These are phyloP conservation scores for Hypoxylon intermedium DNA, from an alignment of 495 filamentous ascomycete species.

Conservation along the genomic window DNA sequence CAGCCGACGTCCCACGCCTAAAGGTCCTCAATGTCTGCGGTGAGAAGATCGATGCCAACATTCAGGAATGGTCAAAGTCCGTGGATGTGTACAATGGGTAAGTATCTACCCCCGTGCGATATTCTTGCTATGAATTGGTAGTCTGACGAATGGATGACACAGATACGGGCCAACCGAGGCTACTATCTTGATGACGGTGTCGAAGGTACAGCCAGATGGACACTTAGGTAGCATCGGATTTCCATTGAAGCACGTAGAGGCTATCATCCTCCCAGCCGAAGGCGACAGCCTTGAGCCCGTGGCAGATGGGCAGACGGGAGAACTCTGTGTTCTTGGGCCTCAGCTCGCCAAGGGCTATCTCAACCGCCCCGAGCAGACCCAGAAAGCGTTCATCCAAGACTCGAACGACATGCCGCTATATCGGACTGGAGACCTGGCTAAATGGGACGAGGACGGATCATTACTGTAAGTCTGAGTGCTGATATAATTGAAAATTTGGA, in stretches of 20 bases:
- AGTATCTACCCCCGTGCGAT: no score
- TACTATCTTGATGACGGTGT: conserved; percentile 29
- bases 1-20: conserved; percentile 71
- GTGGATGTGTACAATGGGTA: conserved; percentile 78
- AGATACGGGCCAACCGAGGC: conserved; percentile 36
- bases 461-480: no score
- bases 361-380: conserved; percentile 62
- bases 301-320: not conserved
- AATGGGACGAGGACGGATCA: conserved; percentile 53
- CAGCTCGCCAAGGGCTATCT: conserved; percentile 71
- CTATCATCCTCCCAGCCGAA: not conserved
- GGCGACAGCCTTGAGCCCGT: not conserved
- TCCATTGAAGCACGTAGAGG: not conserved
- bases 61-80: conserved; percentile 64
- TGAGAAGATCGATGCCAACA: conserved; percentile 75
- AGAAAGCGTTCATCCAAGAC: conserved; percentile 43
- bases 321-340: conserved; percentile 53
- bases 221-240: not conserved
- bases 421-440: conserved; percentile 57
- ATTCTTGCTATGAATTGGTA: no score
- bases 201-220: conserved; percentile 6
- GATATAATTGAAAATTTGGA: no score
- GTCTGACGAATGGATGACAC: no score
- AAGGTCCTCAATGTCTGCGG: conserved; percentile 85
- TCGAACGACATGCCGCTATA: conserved; percentile 73